These are phyloP conservation scores for Trypanosoma avium DNA, from an alignment of 208 protist genomes.

Conservation along the genomic window DNA sequence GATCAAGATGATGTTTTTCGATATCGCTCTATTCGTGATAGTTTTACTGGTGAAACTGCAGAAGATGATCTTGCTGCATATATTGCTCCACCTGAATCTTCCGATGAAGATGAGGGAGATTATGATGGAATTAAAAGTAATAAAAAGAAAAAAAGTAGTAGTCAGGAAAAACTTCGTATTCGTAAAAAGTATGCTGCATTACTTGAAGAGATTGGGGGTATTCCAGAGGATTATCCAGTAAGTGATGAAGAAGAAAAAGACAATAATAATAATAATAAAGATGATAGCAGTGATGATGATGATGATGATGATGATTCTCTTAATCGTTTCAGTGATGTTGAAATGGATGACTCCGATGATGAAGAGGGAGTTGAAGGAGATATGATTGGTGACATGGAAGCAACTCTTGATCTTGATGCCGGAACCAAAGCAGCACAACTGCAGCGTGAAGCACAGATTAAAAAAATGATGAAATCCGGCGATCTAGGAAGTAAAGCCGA, in stretches of 20 bases:
- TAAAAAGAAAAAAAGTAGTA: constrained; percentile 19
- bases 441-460: constrained; percentile 63
- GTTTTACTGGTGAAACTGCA: constrained; percentile 82
- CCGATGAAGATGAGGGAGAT: constrained; percentile 60
- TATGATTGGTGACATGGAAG: constrained; percentile 67
- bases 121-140: constrained; percentile 6
- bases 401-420: constrained; percentile 83
- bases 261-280: constrained; percentile 16
- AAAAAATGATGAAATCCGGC: constrained; percentile 61
- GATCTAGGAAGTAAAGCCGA: constrained; percentile 68
- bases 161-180: constrained; percentile 54
- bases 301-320: constrained; percentile 77
- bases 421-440: constrained; percentile 65
- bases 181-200: constrained; percentile 83
- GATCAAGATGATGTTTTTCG: constrained; percentile 90
- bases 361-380: constrained; percentile 27
- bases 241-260: constrained; percentile 6
- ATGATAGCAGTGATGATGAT: constrained; percentile 26
- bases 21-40: constrained; percentile 78
- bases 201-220: constrained; percentile 78
- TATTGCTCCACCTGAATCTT: constrained; percentile 78
- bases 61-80: constrained; percentile 90
- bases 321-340: constrained; percentile 82
- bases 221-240: constrained; percentile 40
- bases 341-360: constrained; percentile 32